Conservation (phyloP, 176 grass and related monocot species). For the Carex scoparia region DNA sequence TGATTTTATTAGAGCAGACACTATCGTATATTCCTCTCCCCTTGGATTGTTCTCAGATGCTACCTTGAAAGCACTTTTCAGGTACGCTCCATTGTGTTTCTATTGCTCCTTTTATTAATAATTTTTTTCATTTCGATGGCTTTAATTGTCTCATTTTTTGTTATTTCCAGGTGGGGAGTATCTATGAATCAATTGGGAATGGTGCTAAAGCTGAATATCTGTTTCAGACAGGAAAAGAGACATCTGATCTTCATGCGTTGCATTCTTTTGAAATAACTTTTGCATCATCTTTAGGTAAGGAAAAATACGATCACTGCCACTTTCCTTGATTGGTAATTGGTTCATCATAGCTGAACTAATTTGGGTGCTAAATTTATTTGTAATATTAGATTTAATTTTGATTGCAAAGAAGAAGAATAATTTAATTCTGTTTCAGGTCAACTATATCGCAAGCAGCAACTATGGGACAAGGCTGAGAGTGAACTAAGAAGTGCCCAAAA, state of each 20-base stretch:
- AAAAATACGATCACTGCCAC: background rate
- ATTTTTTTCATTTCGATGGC: background rate
- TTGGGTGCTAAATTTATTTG: background rate
- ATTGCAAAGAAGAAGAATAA: slow-evolving; percentile 7
- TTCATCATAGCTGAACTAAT: background rate
- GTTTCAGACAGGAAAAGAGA: slow-evolving; percentile 63
- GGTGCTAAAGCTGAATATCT: slow-evolving; percentile 63
- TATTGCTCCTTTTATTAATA: background rate
- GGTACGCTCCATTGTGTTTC: slow-evolving; percentile 34
- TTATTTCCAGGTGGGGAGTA: slow-evolving; percentile 47
- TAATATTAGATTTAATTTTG: background rate
- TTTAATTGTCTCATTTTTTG: background rate
- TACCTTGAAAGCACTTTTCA: slow-evolving; percentile 96
- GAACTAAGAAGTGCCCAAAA: slow-evolving; percentile 53
- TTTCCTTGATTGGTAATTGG: slow-evolving; percentile 20
- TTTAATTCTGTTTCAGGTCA: slow-evolving; percentile 49
- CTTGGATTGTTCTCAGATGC: slow-evolving; percentile 72
- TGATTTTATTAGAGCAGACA: slow-evolving; percentile 31
- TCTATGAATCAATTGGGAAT: slow-evolving; percentile 71
- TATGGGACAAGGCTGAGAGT: slow-evolving; percentile 47
- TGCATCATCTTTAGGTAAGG: slow-evolving; percentile 56
- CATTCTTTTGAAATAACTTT: slow-evolving; percentile 56
- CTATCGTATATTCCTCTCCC: slow-evolving; percentile 41
- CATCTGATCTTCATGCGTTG: slow-evolving; percentile 44
- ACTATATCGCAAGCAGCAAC: slow-evolving; percentile 60